Conservation (phyloP, 805 yeast species). For the Phaffomyces antillensis region DNA sequence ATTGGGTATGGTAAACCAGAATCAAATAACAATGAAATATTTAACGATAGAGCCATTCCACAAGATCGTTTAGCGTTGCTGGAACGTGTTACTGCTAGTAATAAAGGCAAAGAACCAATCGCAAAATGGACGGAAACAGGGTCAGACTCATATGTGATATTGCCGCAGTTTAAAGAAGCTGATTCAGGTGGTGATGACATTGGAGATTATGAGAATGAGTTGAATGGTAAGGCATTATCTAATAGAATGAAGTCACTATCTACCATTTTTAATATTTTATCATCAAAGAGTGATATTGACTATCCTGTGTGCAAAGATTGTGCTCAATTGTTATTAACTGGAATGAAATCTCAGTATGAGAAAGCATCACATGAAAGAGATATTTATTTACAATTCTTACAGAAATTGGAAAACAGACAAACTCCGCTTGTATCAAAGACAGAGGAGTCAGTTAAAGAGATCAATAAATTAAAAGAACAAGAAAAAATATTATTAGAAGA, state of each 20-base stretch:
- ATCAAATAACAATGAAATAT: slow-evolving; percentile 14
- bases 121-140: slow-evolving; percentile 11
- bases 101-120: slow-evolving; percentile 2
- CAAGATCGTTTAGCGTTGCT: slow-evolving; percentile 12
- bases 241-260: slow-evolving; percentile 46
- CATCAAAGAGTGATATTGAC: slow-evolving; percentile 68
- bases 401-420: slow-evolving; percentile 54
- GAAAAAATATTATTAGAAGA: slow-evolving; percentile 41
- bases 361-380: slow-evolving; percentile 73
- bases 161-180: slow-evolving; percentile 20
- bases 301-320: slow-evolving; percentile 89
- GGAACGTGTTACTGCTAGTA: slow-evolving; percentile 5
- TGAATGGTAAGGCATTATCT: slow-evolving; percentile 35
- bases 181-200: slow-evolving; percentile 6
- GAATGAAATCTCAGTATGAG: slow-evolving; percentile 63
- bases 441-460: slow-evolving; percentile 19
- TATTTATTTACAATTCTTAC: slow-evolving; percentile 63
- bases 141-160: slow-evolving; percentile 21
- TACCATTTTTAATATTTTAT: slow-evolving; percentile 63
- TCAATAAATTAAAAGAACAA: slow-evolving; percentile 27
- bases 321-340: slow-evolving; percentile 55
- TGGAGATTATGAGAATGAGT: slow-evolving; percentile 18
- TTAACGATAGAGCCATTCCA: slow-evolving; percentile 7
- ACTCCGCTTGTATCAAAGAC: slow-evolving; percentile 29
- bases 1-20: slow-evolving; percentile 13